phyloP scores from a whole-genome alignment of 495 filamentous ascomycete species.

The Halenospora varia region DNA sequence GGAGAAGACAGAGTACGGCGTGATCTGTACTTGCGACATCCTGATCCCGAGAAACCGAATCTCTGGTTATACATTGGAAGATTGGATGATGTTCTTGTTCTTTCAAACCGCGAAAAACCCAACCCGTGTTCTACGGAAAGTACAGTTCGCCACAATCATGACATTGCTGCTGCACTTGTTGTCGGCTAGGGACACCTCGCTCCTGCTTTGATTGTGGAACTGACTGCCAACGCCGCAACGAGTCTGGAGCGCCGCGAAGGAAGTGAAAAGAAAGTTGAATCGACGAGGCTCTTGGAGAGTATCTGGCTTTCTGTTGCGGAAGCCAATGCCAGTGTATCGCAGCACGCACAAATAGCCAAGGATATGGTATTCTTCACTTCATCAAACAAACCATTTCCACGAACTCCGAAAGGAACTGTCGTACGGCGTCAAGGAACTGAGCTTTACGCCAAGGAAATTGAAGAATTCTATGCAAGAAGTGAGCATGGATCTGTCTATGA shows the following conservation, averaged over 20 bases:
- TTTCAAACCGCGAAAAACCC: constrained; percentile 52
- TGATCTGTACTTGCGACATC: constrained; percentile 40
- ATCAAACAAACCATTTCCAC: not conserved
- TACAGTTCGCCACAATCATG: constrained; percentile 21
- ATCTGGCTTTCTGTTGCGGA: not conserved
- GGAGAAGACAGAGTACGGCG: constrained; percentile 42
- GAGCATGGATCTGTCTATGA: no score
- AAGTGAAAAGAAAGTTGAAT: not conserved
- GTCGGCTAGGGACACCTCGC: not conserved
- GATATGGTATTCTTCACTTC: not conserved
- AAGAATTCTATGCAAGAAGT: not conserved
- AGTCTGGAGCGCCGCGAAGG: no score
- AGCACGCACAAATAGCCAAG: not conserved
- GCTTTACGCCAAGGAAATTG: not conserved
- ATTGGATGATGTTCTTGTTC: not conserved
- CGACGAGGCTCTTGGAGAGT: not conserved
- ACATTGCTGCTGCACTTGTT: not conserved
- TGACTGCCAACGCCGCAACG: no score
- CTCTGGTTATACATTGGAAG: not conserved
- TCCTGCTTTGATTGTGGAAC: not conserved
- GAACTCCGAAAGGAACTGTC: not conserved
- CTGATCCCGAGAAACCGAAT: constrained; percentile 25
- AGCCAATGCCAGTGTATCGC: not conserved
- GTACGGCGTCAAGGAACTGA: not conserved
- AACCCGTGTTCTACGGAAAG: constrained; percentile 52